Evolutionary conservation across 164 flowering plant genomes (phyloP), one percentile per base, ranked within the genome.

Genomic region (Hamamelis virginiana): DNA sequence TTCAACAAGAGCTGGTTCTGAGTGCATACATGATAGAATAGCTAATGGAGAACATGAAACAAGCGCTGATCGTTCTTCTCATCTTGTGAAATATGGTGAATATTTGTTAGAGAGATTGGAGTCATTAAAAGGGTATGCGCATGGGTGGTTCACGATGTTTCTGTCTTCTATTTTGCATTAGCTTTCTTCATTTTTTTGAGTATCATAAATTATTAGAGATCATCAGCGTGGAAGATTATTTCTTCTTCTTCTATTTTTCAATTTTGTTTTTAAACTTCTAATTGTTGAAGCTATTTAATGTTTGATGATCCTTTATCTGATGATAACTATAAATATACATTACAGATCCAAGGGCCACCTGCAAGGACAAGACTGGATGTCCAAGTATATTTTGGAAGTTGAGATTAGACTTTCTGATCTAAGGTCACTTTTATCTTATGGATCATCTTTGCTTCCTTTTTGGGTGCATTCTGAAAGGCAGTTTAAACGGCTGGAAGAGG

Each of bases 371-470:
- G 88, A 76, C 26, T 66, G 76, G 78, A 67, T 78, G 8, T 76
- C 70, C 8, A 89, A 82, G 72, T 89, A 69, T 69, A 73, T 74
- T 19, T 60, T 84, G 64, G 98, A 92, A 81, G 77, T 87, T 70
- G 91, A 90, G 76, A 77, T 85, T 50, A 85, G 98, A 65, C 88
- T 91, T 59, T 85, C 87, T 67, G 98, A 95, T 79, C 70, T 87
- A 41, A 89, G 76, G 77, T 83, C 88, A 58, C 92, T 95, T 73
- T 72, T 74, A 63, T 62, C 82, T 27, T 77, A 78, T 84, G 94
- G 89, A 19, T 74, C 83, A 56, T 78, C 96, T n/a, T 65, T 95
- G 70, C 85, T 80, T 72, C 94, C 97, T 10, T 91, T 88, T 72
- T 95, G 98, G 99, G 53, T 74, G 65, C 91, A 91, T 73, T 82